Base-by-base conservation (phyloP, 805 yeast genomes). In the Candida glaebosa region DNA sequence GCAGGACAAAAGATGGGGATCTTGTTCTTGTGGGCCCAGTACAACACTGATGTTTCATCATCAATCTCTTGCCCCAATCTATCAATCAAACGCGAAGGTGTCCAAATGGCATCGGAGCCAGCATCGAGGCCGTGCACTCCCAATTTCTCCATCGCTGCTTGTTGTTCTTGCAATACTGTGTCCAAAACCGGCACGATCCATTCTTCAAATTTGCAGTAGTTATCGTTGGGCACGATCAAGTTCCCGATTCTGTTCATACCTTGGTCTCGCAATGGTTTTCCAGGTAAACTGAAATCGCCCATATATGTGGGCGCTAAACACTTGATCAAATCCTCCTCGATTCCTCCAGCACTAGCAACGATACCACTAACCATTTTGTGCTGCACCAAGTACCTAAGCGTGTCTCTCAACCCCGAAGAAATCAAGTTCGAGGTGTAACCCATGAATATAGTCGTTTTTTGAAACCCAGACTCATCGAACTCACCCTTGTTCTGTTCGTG, bases 211-310 rank as follows among this genome's bases (percentile, higher is more conserved):
- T 81, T 82, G 71, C 98, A 91, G 71, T 93, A 93, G 70, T 93
- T 93, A 63, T 93, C 99, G 61, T 93, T 93, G 42, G 99, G 99
- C 39, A 93, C 98, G 52, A 93, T 75, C 63, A 93, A 74, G 63
- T 93, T 95, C 48, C 99, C 99, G 56, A 95, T 93, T 67, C 99
- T 83, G 72, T 93, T 93, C 84, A 93, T 82, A 48, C 99, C 99
- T 63, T 89, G 83, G 38, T 88, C 96, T 64, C 99, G 81, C 48
- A 93, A 76, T 37, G 75, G 72, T 43, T 81, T 72, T 45, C 99
- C 99, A 12, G 82, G 79, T 51, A 91, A 72, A 34, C 84, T 62
- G 63, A 89, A 93, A 38, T 89, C 97, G 40, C 99, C 97, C 74
- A 95, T 71, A 57, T 82, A 90, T 5, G 99, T 93, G 42, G 97